Conservation (phyloP, 2,329 filamentous ascomycete genomes). For the Trichophyton simii region DNA sequence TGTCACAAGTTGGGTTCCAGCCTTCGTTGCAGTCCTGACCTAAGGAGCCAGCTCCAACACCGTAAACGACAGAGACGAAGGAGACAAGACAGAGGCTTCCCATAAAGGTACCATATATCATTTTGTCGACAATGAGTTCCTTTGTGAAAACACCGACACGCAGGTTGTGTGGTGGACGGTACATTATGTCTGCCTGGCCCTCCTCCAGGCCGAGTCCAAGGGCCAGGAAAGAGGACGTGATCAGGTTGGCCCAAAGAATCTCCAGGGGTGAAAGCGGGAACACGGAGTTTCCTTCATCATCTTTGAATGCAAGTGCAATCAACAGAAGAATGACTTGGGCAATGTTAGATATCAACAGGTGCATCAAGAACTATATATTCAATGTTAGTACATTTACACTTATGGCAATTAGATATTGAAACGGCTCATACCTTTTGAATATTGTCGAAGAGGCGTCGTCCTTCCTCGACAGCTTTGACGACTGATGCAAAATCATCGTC, state of each 20-base stretch:
- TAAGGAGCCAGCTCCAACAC: slow-evolving; percentile 32
- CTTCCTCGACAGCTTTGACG: slow-evolving; percentile 66
- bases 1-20: slow-evolving; percentile 38
- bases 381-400: slow-evolving; percentile 42
- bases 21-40: slow-evolving; percentile 43
- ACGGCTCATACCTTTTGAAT: slow-evolving; percentile 45
- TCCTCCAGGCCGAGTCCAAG: slow-evolving; percentile 73
- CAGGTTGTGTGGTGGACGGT: slow-evolving; percentile 59
- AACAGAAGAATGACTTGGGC: slow-evolving; percentile 72
- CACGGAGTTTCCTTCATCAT: slow-evolving; percentile 56
- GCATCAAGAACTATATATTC: slow-evolving; percentile 53
- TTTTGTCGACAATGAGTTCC: slow-evolving; percentile 30
- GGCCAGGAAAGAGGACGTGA: slow-evolving; percentile 74
- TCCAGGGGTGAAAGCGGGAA: slow-evolving; percentile 76
- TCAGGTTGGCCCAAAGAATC: slow-evolving; percentile 86
- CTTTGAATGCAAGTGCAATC: slow-evolving; percentile 69
- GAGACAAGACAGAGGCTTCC: slow-evolving; percentile 31
- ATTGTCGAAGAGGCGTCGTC: slow-evolving; percentile 67
- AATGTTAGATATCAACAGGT: slow-evolving; percentile 67
- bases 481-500: slow-evolving; percentile 75
- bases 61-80: slow-evolving; percentile 30
- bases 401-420: slow-evolving; percentile 16
- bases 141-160: slow-evolving; percentile 31
- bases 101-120: slow-evolving; percentile 36
- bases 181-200: slow-evolving; percentile 63